phyloP scores from a whole-genome alignment of 2,329 filamentous ascomycete genomes.

The Emergomyces pasteurianus region DNA sequence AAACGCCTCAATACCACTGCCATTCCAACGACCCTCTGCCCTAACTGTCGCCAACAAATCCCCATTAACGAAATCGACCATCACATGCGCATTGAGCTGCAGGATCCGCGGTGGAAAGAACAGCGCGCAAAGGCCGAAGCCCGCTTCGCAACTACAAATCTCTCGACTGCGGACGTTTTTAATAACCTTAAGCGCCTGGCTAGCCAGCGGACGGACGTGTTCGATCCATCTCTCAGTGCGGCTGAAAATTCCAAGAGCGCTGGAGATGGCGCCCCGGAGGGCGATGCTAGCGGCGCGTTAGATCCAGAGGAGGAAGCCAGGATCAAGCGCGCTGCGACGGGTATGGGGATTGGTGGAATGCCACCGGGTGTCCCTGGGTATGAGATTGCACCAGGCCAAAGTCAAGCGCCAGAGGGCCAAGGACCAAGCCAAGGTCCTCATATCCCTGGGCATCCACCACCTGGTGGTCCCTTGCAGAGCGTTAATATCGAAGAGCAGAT shows the following conservation, averaged over 20 bases:
- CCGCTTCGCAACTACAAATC: conserved; percentile 72
- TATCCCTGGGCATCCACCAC: conserved; percentile 5
- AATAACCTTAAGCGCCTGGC: conserved; percentile 93
- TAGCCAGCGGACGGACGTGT: conserved; percentile 76
- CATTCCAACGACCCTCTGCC: conserved; percentile 59
- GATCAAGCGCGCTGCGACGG: conserved; percentile 60
- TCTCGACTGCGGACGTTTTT: conserved; percentile 76
- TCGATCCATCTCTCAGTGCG: conserved; percentile 45
- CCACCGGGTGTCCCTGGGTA: conserved; percentile 20
- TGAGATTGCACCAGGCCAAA: conserved; percentile 22
- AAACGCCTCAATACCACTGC: conserved; percentile 53
- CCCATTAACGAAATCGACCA: conserved; percentile 78
- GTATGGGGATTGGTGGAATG: conserved; percentile 41
- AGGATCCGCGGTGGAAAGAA: conserved; percentile 92
- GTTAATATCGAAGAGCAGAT: conserved; percentile 83
- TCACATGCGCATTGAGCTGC: conserved; percentile 87
- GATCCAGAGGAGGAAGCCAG: conserved; percentile 62
- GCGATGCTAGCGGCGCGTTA: conserved; percentile 22
- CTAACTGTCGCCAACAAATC: conserved; percentile 86
- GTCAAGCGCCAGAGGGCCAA: conserved; percentile 38
- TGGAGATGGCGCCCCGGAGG: not conserved
- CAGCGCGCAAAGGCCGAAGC: conserved; percentile 82
- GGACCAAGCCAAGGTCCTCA: conserved; percentile 15
- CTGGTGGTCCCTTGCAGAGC: conserved; percentile 17
- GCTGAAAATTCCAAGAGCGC: conserved; percentile 1